phyloP scores from a whole-genome alignment of 305 asterid genomes.

The Rubia occidens region DNA sequence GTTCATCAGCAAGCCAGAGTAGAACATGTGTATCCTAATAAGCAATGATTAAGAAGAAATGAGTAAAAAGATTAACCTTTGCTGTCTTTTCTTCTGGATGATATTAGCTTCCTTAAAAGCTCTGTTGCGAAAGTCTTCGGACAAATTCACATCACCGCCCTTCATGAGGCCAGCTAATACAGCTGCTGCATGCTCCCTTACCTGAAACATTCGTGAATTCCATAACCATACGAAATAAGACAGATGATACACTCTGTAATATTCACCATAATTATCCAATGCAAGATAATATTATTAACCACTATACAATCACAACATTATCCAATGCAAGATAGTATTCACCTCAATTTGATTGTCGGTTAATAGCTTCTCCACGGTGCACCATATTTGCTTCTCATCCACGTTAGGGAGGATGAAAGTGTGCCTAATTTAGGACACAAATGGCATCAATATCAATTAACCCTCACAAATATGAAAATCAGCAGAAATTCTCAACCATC shows the following conservation, averaged over 20 bases:
- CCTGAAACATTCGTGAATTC: conserved; percentile 35
- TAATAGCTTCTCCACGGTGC: conserved; percentile 75
- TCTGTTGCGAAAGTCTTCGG: conserved; percentile 69
- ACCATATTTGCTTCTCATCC: conserved; percentile 78
- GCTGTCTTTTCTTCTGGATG: conserved; percentile 56
- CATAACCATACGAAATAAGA: neutral
- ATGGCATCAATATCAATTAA: neutral
- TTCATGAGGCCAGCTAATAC: conserved; percentile 98
- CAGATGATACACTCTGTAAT: neutral
- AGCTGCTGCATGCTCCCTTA: conserved; percentile 99
- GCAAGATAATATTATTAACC: neutral
- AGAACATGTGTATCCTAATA: neutral
- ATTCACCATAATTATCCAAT: neutral
- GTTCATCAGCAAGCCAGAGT: conserved; percentile 5
- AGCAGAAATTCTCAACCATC: neutral
- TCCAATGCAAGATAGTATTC: conserved; percentile 25
- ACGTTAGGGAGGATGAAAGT: conserved; percentile 56
- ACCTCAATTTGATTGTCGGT: conserved; percentile 93
- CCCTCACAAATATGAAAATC: neutral
- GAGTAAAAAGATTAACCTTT: conserved; percentile 38
- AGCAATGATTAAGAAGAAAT: conserved; percentile 5
- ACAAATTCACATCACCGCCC: conserved; percentile 70
- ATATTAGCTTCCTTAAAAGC: conserved; percentile 71
- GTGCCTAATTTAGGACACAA: conserved; percentile 53
- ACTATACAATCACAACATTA: neutral